A percentile compares a stretch with the other conserved stretches of the same genome.
phyloP scores from a whole-genome alignment of 129 eudicot genomes.

The Tagetes patula region DNA sequence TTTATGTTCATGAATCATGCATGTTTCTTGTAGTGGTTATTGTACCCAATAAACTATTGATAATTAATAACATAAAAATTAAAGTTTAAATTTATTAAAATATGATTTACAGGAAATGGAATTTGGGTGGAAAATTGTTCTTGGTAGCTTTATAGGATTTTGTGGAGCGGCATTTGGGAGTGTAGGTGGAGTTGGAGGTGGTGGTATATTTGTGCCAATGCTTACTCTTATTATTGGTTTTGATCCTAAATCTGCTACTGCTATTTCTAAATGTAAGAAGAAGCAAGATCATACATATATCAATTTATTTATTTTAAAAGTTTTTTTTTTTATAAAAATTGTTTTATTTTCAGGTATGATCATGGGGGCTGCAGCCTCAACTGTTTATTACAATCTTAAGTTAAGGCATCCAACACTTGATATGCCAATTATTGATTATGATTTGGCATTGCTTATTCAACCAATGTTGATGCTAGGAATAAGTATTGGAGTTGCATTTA shows the following conservation, averaged over 20 bases:
- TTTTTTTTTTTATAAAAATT: neutral
- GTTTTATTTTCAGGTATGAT: slow-evolving; percentile 65
- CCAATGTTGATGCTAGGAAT: slow-evolving; percentile 97
- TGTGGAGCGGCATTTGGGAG: slow-evolving; percentile 96
- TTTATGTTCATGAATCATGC: neutral
- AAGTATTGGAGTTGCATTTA: slow-evolving; percentile 84
- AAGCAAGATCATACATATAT: neutral
- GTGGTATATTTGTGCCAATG: slow-evolving; percentile 94
- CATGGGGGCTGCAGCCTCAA: slow-evolving; percentile 90
- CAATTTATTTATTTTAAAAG: neutral
- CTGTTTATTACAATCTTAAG: slow-evolving; percentile 79
- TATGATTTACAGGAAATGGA: slow-evolving; percentile 60
- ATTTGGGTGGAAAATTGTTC: slow-evolving; percentile 68
- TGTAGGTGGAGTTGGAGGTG: slow-evolving; percentile 96
- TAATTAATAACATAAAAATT: neutral
- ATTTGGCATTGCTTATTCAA: slow-evolving; percentile 84
- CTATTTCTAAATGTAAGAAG: slow-evolving; percentile 84
- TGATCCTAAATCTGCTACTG: slow-evolving; percentile 94
- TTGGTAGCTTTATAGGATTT: slow-evolving; percentile 82
- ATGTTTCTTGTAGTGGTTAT: neutral
- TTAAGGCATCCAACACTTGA: slow-evolving; percentile 91
- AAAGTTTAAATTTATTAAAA: slow-evolving; percentile 2
- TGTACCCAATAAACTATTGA: neutral
- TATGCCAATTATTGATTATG: slow-evolving; percentile 93
- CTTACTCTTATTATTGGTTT: slow-evolving; percentile 77